Base-by-base conservation (phyloP, 257 asterid species). In the Solanum tacnaense region DNA sequence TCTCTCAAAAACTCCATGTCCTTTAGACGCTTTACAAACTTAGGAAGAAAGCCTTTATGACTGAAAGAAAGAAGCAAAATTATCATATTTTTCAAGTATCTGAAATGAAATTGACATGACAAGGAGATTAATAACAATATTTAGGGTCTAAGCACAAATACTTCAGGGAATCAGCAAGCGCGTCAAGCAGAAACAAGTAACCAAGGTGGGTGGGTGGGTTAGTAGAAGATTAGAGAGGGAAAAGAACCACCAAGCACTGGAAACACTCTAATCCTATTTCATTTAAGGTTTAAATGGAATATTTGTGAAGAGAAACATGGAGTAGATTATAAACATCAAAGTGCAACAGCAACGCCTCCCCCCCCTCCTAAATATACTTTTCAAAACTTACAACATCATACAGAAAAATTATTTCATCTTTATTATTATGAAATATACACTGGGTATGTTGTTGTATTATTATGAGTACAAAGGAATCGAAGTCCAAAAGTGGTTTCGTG, bases 11-110 rank as follows among this genome's bases (percentile, higher is more conserved):
- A 95, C 91, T 92, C 91, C 56, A 95, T 93, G 56, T 94, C 96
- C 88, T 96, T 97, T 25, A 97, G 95, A 85, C 8, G 92, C 89
- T 90, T 93, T 92, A 97, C 95, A 86, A 89, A 91, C 90, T 91
- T 92, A 5, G 98, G 91, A 87, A 97, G 98, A 91, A 97, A 96
- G 71, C 99, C 99, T 74, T 87, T 72, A 89, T 97, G 99, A 89
- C 99, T 97, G 93, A 89, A 88, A 49, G 75, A 85, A 90, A 73
- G 84, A 78, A 36, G 39, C 46, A 41, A 88, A 27, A 16, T 32
- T 16, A 36, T 83, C 87, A 87, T 52, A 83, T 15, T 70, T 32
- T 68, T 68, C 34, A 44, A 32, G 6, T 34, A 15, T 44, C 85
- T 79, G 85, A 44, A 79, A 44, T 79, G 85, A 81, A 81, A 2